Percentiles rank a stretch among this genome's conserved stretches.
These are phyloP conservation scores for Albizia julibrissin DNA, from an alignment of 306 rosid genomes.

Conservation along the genomic window DNA sequence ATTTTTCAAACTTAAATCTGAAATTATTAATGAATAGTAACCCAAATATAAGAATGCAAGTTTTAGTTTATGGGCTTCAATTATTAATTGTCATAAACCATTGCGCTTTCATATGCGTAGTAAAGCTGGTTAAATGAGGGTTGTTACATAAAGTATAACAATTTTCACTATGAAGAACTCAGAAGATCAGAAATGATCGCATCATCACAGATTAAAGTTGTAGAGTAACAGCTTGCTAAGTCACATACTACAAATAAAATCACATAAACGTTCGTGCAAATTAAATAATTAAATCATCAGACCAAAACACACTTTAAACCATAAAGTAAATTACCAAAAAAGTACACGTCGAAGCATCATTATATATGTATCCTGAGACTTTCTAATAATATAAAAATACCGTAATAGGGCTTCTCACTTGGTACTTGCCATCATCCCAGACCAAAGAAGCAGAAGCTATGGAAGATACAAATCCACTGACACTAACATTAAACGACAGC, in stretches of 20 bases:
- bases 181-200: too few species aligned
- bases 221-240: not conserved
- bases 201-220: not conserved
- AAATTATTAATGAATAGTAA: too few species aligned
- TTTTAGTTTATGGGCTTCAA: too few species aligned
- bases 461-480: not conserved
- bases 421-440: not conserved
- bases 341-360: too few species aligned
- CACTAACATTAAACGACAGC: conserved; percentile 1
- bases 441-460: conserved; percentile 13
- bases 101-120: too few species aligned
- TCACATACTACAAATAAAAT: not conserved
- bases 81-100: too few species aligned
- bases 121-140: too few species aligned
- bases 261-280: not conserved
- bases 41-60: too few species aligned
- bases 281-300: not conserved
- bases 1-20: too few species aligned
- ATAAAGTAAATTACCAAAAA: too few species aligned
- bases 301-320: not conserved
- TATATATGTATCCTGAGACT: not conserved
- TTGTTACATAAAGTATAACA: too few species aligned
- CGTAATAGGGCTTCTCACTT: conserved; percentile 28
- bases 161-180: too few species aligned
- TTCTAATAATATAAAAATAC: not conserved